These are phyloP conservation scores for Aureobasidium mangrovei DNA, from an alignment of 2,329 filamentous ascomycete species.

Conservation along the genomic window DNA sequence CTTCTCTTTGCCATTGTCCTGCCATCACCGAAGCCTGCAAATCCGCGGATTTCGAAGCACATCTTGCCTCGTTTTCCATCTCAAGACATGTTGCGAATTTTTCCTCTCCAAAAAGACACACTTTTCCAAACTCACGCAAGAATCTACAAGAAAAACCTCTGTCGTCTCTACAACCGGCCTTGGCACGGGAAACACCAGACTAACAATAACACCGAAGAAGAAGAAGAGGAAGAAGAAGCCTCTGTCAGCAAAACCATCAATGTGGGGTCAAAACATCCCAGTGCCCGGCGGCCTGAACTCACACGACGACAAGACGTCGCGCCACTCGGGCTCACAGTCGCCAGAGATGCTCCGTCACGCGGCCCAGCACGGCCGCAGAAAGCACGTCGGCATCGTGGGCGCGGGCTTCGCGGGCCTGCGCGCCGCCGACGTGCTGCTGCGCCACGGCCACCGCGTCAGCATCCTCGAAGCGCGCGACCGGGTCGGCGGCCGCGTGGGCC, in stretches of 20 bases:
- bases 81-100: too few relatives aligned
- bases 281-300: conserved; percentile 4
- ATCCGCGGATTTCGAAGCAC: too few relatives aligned
- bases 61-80: too few relatives aligned
- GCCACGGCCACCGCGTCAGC: conserved; percentile 57
- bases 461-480: conserved; percentile 60
- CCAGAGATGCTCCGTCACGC: conserved; percentile 8
- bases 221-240: background rate
- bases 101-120: too few relatives aligned
- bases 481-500: conserved; percentile 55
- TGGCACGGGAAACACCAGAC: background rate
- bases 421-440: conserved; percentile 58
- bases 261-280: conserved; percentile 13
- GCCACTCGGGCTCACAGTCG: background rate
- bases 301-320: background rate
- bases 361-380: background rate
- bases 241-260: background rate
- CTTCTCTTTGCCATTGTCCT: background rate
- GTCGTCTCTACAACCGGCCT: too few relatives aligned
- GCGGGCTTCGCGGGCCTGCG: conserved; percentile 63
- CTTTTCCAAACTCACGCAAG: too few relatives aligned
- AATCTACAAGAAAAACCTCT: too few relatives aligned
- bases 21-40: too few relatives aligned
- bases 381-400: conserved; percentile 53
- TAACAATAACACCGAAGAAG: background rate